Evolutionary conservation across 345 rosid species (phyloP).

Genomic region (rapeseed (Brassica napus)): Da-Ae NC_063447.1:46222001-46222500

Average conservation of each 20-base stretch:
- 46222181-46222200: slow-evolving; percentile 54
- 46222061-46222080: too few relatives aligned
- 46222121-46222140: background rate
- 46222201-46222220: slow-evolving; percentile 38
- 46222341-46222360: slow-evolving; percentile 47
- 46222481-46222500: too few relatives aligned
- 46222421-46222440: background rate
- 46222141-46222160: slow-evolving; percentile 50
- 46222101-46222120: slow-evolving; percentile 5
- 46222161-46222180: slow-evolving; percentile 42
- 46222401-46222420: slow-evolving; percentile 53
- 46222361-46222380: slow-evolving; percentile 67
- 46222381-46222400: slow-evolving; percentile 58
- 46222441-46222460: too few relatives aligned
- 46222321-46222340: slow-evolving; percentile 48
- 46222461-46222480: too few relatives aligned
- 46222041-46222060: too few relatives aligned
- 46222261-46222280: too few relatives aligned
- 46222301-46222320: slow-evolving; percentile 44
- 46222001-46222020: too few relatives aligned
- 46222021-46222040: too few relatives aligned
- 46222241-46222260: background rate
- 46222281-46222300: slow-evolving; percentile 50
- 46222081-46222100: background rate
- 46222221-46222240: slow-evolving; percentile 37